phyloP scores from a whole-genome alignment of 2,329 filamentous ascomycete genomes.

The Fusarium papillatum region DNA sequence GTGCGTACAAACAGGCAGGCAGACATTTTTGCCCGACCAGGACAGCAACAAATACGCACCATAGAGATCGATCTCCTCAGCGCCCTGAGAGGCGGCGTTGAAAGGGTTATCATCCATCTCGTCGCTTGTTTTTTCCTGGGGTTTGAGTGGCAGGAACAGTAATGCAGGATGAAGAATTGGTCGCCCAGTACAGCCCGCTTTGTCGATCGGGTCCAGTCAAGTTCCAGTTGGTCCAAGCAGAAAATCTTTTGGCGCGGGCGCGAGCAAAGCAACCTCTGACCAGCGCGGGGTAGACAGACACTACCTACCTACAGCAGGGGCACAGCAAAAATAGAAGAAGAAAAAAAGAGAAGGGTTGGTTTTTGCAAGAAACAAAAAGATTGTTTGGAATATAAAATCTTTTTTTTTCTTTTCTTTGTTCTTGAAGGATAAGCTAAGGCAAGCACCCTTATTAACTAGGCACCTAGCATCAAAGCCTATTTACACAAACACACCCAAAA shows the following conservation, averaged over 20 bases:
- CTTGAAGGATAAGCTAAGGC: neutral
- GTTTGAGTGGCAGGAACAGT: slow-evolving; percentile 30
- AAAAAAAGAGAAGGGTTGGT: neutral
- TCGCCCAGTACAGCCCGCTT: slow-evolving; percentile 13
- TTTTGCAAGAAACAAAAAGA: neutral
- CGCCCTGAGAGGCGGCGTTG: slow-evolving; percentile 42
- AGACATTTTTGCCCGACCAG: slow-evolving; percentile 4
- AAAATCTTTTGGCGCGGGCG: slow-evolving; percentile 43
- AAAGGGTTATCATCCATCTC: slow-evolving; percentile 43
- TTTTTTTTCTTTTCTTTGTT: neutral
- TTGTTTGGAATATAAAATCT: neutral
- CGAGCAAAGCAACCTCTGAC: neutral
- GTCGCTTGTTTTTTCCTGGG: slow-evolving; percentile 7
- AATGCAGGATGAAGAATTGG: slow-evolving; percentile 47
- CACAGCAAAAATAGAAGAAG: neutral
- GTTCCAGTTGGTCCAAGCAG: slow-evolving; percentile 30
- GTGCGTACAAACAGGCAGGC: neutral
- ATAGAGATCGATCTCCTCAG: slow-evolving; percentile 71
- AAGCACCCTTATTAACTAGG: neutral
- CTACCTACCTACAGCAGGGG: neutral
- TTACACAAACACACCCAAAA: neutral
- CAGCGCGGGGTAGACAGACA: slow-evolving; percentile 40
- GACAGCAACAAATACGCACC: slow-evolving; percentile 56
- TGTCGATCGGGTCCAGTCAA: slow-evolving; percentile 32
- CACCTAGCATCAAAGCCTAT: neutral